Conservation (phyloP, 2,329 filamentous ascomycete species). For the Thielaviopsis euricoi region DNA sequence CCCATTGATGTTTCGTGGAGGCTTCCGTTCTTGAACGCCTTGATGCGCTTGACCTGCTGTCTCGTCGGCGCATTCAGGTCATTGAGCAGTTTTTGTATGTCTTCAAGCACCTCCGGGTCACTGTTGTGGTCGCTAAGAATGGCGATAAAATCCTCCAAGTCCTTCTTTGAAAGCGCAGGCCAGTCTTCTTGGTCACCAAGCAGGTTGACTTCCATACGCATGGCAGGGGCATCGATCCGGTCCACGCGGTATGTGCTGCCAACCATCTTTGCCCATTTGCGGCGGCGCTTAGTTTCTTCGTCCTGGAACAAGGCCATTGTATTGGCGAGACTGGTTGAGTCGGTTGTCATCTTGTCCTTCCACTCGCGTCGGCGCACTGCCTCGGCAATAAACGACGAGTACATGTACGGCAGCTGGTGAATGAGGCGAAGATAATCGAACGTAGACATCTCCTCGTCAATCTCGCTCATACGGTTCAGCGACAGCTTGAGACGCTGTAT, state of each 20-base stretch:
- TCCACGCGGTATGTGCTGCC: constrained; percentile 57
- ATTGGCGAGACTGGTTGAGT: constrained; percentile 76
- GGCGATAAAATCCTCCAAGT: constrained; percentile 59
- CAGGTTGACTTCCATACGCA: constrained; percentile 72
- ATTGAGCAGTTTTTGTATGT: constrained; percentile 59
- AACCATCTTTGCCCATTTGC: constrained; percentile 78
- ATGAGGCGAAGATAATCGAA: constrained; percentile 70
- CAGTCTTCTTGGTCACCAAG: constrained; percentile 68
- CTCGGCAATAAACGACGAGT: constrained; percentile 77
- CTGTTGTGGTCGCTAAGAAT: constrained; percentile 47
- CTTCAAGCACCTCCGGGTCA: constrained; percentile 49
- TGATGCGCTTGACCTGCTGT: constrained; percentile 71
- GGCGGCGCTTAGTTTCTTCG: constrained; percentile 75
- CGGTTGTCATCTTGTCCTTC: constrained; percentile 75
- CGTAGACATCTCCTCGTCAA: constrained; percentile 59
- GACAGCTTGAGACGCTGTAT: constrained; percentile 35
- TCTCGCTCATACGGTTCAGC: constrained; percentile 53
- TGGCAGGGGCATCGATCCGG: constrained; percentile 47
- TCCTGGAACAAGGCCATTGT: constrained; percentile 87
- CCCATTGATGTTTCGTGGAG: constrained; percentile 80
- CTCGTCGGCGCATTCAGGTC: constrained; percentile 71
- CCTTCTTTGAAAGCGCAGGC: constrained; percentile 60
- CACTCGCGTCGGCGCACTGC: constrained; percentile 76
- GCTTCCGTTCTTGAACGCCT: constrained; percentile 92
- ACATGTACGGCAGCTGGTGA: constrained; percentile 71